These are phyloP conservation scores for Hydnomerulius pinastri DNA, from an alignment of 768 basidiomycete species.

Conservation along the genomic window DNA sequence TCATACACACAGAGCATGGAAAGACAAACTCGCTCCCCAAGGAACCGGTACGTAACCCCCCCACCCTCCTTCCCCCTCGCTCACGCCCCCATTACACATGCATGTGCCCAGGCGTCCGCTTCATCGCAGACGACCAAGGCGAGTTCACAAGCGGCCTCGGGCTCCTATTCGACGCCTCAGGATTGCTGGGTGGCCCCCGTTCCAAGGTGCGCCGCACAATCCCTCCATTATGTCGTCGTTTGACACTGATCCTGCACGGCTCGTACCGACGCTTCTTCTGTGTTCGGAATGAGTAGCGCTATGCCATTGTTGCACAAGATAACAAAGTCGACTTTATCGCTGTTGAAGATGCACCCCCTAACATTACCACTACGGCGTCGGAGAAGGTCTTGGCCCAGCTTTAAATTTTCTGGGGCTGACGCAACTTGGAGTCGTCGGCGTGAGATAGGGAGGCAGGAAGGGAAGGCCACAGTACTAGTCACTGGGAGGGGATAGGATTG, in stretches of 20 bases:
- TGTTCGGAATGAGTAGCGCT: slow-evolving; percentile 39
- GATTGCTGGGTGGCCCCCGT: slow-evolving; percentile 64
- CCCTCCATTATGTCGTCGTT: neutral
- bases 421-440: too few relatives aligned
- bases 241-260: neutral
- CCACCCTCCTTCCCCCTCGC: neutral
- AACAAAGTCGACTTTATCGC: slow-evolving; percentile 54
- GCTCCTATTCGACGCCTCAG: slow-evolving; percentile 61
- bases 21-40: slow-evolving; percentile 54
- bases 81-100: slow-evolving; percentile 8
- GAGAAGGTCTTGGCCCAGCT: slow-evolving; percentile 44
- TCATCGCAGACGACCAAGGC: slow-evolving; percentile 72
- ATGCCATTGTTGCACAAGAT: slow-evolving; percentile 58
- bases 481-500: too few relatives aligned
- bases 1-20: slow-evolving; percentile 58
- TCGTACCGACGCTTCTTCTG: neutral
- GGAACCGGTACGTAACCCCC: slow-evolving; percentile 50
- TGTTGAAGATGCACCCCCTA: slow-evolving; percentile 49
- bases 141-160: slow-evolving; percentile 55
- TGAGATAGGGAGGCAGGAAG: too few relatives aligned
- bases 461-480: too few relatives aligned
- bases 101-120: slow-evolving; percentile 46
- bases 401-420: too few relatives aligned
- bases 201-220: slow-evolving; percentile 48
- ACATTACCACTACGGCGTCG: slow-evolving; percentile 56